Base-by-base conservation (phyloP, 345 rosid species). In the Aurinia saxatilis region DNA sequence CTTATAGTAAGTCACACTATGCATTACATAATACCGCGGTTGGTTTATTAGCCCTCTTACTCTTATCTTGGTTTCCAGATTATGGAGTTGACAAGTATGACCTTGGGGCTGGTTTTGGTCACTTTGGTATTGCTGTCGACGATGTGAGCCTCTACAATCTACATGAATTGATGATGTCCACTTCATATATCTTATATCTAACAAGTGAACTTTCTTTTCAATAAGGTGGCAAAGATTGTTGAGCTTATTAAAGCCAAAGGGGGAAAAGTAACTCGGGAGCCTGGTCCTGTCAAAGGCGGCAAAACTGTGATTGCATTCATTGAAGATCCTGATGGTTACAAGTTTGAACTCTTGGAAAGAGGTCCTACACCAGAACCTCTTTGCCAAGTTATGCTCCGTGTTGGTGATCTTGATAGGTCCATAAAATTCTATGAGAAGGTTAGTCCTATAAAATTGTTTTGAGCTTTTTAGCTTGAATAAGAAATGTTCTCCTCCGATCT, bases 351-450 rank as follows among this genome's bases (percentile, higher is more conserved):
- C 41, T 72, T 93, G 77, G 97, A 93, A 76, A 93, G 99, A 71
- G 95, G 87, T 46, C 92, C 96, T 57, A 93, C 99, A 29, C 99
- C 97, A 5, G 99, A 93, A 77, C 99, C 99, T 29, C 68, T 93
- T 36, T 93, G 99, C 75, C 97, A 93, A 81, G 96, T 93, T 68
- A 93, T 93, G 99, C 96, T 93, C 65, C 97, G 95, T 55, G 99
- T 93, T 73, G 96, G 97, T 19, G 96, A 93, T 83, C 96, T 93
- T 41, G 88, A 84, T 58, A 95, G 85, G 53, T 75, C 99, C 44
- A 81, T 93, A 62, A 87, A 82, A 30, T 93, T 93, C 73, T 93
- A 90, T 25, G 92, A 93, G 84, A 84, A 87, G 86, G 99, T 93
- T 64, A 80, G 77, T 16, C 56, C 56, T 51, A 16, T 25, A 19